Percentiles rank a stretch among this genome's conserved stretches.
Conservation (phyloP, 1,284 basidiomycete species). For the Thecaphora frezii region DNA sequence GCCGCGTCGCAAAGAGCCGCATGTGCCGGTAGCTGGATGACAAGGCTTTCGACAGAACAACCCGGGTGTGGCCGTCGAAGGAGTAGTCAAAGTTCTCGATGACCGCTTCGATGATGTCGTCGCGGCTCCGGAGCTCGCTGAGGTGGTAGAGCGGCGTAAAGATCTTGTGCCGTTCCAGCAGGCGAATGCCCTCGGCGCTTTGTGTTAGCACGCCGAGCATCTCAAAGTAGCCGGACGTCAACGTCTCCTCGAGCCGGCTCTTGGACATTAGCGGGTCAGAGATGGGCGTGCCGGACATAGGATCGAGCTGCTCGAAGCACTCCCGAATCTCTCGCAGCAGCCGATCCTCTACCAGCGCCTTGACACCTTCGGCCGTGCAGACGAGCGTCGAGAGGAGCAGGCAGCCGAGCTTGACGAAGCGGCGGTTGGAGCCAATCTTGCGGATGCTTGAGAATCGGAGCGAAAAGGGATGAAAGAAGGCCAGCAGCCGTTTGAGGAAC, state of each 20-base stretch:
- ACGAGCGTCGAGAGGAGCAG: conserved; percentile 80
- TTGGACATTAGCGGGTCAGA: conserved; percentile 79
- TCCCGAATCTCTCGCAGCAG: conserved; percentile 82
- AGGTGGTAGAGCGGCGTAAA: conserved; percentile 94
- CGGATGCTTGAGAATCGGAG: conserved; percentile 79
- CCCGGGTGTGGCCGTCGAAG: conserved; percentile 45
- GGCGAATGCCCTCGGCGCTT: conserved; percentile 79
- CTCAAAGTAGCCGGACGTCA: conserved; percentile 91
- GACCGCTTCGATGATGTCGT: conserved; percentile 86
- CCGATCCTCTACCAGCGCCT: conserved; percentile 83
- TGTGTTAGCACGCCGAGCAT: conserved; percentile 90
- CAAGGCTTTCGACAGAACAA: conserved; percentile 84
- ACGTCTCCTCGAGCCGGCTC: conserved; percentile 75
- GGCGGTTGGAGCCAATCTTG: conserved; percentile 64
- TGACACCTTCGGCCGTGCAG: conserved; percentile 77
- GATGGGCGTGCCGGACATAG: conserved; percentile 63
- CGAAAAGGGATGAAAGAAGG: conserved; percentile 88
- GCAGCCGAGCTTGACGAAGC: conserved; percentile 62
- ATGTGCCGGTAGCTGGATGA: conserved; percentile 62
- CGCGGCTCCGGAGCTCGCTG: conserved; percentile 82
- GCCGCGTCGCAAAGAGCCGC: conserved; percentile 82
- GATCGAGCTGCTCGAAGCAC: conserved; percentile 87
- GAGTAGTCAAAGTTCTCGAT: conserved; percentile 79
- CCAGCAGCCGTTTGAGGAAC: conserved; percentile 81
- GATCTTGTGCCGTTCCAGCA: conserved; percentile 86